Conservation (phyloP, 1,284 basidiomycete species). For the Cryptococcus amylolentus region DNA sequence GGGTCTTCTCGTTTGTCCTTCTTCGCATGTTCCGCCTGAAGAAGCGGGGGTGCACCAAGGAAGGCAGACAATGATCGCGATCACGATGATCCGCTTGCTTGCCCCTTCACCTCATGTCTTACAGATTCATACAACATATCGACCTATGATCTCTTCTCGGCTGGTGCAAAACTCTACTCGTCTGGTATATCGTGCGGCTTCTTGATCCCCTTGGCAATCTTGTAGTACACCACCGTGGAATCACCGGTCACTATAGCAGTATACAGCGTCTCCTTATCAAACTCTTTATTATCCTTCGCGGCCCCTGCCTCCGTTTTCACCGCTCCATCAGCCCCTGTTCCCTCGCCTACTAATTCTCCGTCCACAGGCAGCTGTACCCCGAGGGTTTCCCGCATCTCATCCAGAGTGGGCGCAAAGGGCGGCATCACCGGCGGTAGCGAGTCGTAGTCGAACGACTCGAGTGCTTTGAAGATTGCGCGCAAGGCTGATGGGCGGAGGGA, state of each 20-base stretch:
- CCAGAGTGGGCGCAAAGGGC: slow-evolving; percentile 26
- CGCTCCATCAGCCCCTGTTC: neutral
- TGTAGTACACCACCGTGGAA: slow-evolving; percentile 51
- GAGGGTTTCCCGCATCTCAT: slow-evolving; percentile 20
- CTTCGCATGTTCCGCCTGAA: too few species aligned
- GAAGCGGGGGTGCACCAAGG: too few species aligned
- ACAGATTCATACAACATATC: neutral
- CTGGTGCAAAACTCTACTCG: slow-evolving; percentile 25
- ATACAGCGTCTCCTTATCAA: slow-evolving; percentile 47
- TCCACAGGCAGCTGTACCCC: slow-evolving; percentile 1
- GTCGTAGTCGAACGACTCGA: slow-evolving; percentile 15
- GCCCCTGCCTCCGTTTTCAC: slow-evolving; percentile 2
- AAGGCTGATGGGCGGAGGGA: slow-evolving; percentile 40
- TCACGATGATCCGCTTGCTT: too few species aligned
- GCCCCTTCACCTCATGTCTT: neutral
- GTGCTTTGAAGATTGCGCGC: slow-evolving; percentile 32
- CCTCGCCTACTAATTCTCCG: slow-evolving; percentile 2
- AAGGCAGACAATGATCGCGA: too few species aligned
- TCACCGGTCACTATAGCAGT: slow-evolving; percentile 46
- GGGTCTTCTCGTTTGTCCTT: too few species aligned
- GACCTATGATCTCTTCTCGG: neutral
- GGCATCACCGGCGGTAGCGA: slow-evolving; percentile 27
- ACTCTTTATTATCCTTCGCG: neutral
- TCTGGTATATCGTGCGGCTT: slow-evolving; percentile 52
- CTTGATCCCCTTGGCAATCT: slow-evolving; percentile 48